Evolutionary conservation across 2,329 filamentous ascomycete species (phyloP).

Genomic region (Ophiostoma sp.): DNA sequence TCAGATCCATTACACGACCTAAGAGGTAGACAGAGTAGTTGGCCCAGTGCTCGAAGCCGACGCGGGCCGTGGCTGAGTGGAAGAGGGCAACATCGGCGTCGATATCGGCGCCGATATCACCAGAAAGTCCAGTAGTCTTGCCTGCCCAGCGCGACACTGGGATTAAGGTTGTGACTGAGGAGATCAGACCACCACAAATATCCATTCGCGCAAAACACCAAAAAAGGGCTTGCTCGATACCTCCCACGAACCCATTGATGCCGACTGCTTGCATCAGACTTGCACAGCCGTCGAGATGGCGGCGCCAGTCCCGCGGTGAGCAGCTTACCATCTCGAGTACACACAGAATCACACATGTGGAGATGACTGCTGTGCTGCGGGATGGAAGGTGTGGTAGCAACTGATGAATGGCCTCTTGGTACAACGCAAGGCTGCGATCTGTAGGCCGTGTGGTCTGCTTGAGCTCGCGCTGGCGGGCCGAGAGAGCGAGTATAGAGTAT

Average conservation of each 20-base stretch:
- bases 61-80: conserved; percentile 26
- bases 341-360: conserved; percentile 39
- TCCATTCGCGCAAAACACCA: conserved; percentile 58
- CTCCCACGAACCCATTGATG: conserved; percentile 49
- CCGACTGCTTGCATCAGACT: conserved; percentile 48
- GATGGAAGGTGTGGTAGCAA: conserved; percentile 35
- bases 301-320: conserved; percentile 46
- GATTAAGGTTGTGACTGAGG: conserved; percentile 48
- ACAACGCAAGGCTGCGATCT: conserved; percentile 45
- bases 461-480: conserved; percentile 50
- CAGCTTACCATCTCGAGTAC: conserved; percentile 42
- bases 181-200: conserved; percentile 52
- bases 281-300: conserved; percentile 54
- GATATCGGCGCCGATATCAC: conserved; percentile 18
- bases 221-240: conserved; percentile 50
- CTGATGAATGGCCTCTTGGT: conserved; percentile 48
- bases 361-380: conserved; percentile 33
- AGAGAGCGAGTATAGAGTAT: conserved; percentile 50
- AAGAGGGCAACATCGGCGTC: conserved; percentile 39
- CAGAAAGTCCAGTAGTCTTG: neutral
- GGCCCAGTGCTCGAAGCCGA: conserved; percentile 49
- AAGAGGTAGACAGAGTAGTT: conserved; percentile 53
- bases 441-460: conserved; percentile 32
- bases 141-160: conserved; percentile 43
- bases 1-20: conserved; percentile 36